These are phyloP conservation scores for Adansonia gregorii DNA, from an alignment of 441 rosid genomes.

Conservation along the genomic window DNA sequence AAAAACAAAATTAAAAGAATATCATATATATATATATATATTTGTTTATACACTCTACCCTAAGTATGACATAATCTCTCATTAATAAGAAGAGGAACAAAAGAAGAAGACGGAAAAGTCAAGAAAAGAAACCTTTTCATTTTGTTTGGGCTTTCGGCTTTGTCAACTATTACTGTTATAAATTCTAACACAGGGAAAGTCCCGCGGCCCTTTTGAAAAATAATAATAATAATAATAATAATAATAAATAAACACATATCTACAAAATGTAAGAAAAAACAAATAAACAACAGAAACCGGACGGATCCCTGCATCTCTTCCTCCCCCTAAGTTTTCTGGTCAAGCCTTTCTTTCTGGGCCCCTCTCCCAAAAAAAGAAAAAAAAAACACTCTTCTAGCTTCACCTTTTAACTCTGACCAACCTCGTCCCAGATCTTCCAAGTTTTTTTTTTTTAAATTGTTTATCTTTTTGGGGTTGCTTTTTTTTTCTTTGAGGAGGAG, in stretches of 20 bases:
- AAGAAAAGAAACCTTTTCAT: not conserved
- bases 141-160: not conserved
- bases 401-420: not conserved
- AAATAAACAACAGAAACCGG: not conserved
- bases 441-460: no score
- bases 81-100: not conserved
- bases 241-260: not conserved
- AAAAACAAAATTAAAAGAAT: no score
- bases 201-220: no score
- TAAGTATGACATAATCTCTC: no score
- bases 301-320: not conserved
- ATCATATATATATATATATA: no score
- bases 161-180: conserved; percentile 6
- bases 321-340: not conserved
- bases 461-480: not conserved
- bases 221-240: no score
- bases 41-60: no score
- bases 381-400: not conserved
- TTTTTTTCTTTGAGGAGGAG: not conserved
- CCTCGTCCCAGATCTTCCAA: not conserved
- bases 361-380: not conserved
- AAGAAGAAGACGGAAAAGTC: not conserved
- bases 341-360: conserved; percentile 19
- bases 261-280: not conserved
- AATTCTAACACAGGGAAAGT: not conserved